Conservation (phyloP, 257 asterid genomes). For the Nicotiana paniculata region DNA sequence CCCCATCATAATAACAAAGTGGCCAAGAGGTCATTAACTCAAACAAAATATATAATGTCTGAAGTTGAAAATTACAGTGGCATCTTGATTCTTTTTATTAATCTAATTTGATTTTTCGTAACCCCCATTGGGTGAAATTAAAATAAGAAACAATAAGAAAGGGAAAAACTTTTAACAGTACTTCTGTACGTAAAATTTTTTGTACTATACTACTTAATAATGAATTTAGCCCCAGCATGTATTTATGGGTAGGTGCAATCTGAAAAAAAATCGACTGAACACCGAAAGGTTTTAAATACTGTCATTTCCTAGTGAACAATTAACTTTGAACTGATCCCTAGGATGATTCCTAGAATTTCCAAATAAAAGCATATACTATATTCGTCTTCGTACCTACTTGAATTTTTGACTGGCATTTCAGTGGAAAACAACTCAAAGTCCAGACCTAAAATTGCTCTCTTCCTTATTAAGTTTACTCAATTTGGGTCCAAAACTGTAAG, state of each 20-base stretch:
- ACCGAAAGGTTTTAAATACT: neutral
- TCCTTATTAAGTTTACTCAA: neutral
- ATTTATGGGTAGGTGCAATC: neutral
- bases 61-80: too few relatives aligned
- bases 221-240: neutral
- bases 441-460: neutral
- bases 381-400: constrained; percentile 11
- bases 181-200: neutral
- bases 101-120: too few relatives aligned
- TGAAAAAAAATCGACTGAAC: neutral
- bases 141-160: too few relatives aligned
- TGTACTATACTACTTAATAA: neutral
- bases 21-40: too few relatives aligned
- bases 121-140: too few relatives aligned
- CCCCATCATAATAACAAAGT: too few relatives aligned
- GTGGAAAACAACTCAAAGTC: constrained; percentile 35
- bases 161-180: neutral
- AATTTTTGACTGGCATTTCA: constrained; percentile 1
- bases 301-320: neutral
- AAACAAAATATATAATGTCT: too few relatives aligned
- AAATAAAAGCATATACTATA: neutral
- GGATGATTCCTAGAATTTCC: neutral
- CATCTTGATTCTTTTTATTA: too few relatives aligned
- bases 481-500: neutral
- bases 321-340: neutral